A percentile compares a stretch with the other conserved stretches of the same genome.
These are phyloP conservation scores for Aaosphaeria pasadenensis DNA, from an alignment of 2,329 filamentous ascomycete genomes.

Conservation along the genomic window DNA sequence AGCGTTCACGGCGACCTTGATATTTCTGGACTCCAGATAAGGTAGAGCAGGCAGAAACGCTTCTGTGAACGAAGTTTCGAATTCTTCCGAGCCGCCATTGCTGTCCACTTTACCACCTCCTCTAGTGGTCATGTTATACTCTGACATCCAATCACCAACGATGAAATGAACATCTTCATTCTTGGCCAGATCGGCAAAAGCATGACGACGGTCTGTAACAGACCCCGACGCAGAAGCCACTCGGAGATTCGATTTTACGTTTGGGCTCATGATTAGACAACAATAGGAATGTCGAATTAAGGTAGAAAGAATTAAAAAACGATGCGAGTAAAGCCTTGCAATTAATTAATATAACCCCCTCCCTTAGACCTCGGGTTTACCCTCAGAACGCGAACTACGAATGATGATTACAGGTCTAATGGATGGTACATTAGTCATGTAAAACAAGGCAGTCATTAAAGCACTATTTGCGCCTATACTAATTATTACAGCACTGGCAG, in stretches of 20 bases:
- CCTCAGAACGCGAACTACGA: too few species aligned
- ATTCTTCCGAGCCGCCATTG: constrained; percentile 32
- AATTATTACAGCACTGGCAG: too few species aligned
- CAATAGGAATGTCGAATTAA: not conserved
- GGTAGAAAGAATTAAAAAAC: not conserved
- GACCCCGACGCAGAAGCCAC: constrained; percentile 24
- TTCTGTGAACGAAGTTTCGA: constrained; percentile 43
- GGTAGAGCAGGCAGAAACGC: constrained; percentile 37
- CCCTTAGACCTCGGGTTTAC: too few species aligned
- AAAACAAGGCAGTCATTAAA: too few species aligned
- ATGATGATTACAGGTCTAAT: too few species aligned
- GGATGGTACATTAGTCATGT: too few species aligned
- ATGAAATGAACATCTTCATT: constrained; percentile 4
- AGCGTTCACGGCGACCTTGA: constrained; percentile 17
- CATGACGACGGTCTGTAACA: constrained; percentile 30
- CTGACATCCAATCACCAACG: constrained; percentile 6
- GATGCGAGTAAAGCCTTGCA: too few species aligned
- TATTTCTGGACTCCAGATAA: constrained; percentile 10
- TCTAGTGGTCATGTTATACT: constrained; percentile 9
- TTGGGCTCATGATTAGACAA: not conserved
- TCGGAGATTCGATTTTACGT: not conserved
- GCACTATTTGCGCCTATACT: too few species aligned
- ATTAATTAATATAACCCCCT: too few species aligned
- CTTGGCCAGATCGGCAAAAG: constrained; percentile 13
- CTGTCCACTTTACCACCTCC: constrained; percentile 28